These are phyloP conservation scores for Saturnispora kantuleensis DNA, from an alignment of 805 yeast species.

Conservation along the genomic window DNA sequence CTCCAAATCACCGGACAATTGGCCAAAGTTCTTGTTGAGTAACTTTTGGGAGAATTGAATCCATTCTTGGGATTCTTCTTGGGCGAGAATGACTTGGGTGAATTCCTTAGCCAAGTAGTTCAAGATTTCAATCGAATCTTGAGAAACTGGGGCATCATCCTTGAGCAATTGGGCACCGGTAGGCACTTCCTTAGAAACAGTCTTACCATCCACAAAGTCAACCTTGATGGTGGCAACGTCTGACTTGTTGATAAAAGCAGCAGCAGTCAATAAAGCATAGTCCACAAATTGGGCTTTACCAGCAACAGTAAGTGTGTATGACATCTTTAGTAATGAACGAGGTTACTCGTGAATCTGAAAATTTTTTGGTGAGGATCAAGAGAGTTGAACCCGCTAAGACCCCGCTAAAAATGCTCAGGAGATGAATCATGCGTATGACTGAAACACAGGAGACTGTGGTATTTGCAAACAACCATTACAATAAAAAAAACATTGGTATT, in stretches of 20 bases:
- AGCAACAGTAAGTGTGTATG: slow-evolving; percentile 55
- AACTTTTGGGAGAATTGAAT: slow-evolving; percentile 57
- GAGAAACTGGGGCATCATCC: slow-evolving; percentile 33
- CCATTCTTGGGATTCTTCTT: slow-evolving; percentile 48
- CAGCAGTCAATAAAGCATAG: slow-evolving; percentile 69
- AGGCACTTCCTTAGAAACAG: slow-evolving; percentile 33
- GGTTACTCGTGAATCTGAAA: neutral
- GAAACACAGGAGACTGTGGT: neutral
- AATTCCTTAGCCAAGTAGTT: slow-evolving; percentile 40
- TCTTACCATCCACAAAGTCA: slow-evolving; percentile 65
- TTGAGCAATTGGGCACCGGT: slow-evolving; percentile 35
- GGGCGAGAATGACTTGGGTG: slow-evolving; percentile 35
- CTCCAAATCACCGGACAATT: slow-evolving; percentile 67
- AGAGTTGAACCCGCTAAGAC: no score
- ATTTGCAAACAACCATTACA: neutral
- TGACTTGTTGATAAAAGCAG: slow-evolving; percentile 54
- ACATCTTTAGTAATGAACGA: slow-evolving; percentile 17
- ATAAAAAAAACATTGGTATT: no score
- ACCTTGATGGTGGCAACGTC: slow-evolving; percentile 45
- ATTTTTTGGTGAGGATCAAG: neutral
- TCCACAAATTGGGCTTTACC: slow-evolving; percentile 81
- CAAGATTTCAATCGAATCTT: slow-evolving; percentile 38
- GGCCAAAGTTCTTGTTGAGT: slow-evolving; percentile 80
- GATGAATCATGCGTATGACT: no score
- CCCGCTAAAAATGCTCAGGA: no score